Base-by-base conservation (phyloP, 2,329 filamentous ascomycete genomes). In the Talaromyces sp. region DNA sequence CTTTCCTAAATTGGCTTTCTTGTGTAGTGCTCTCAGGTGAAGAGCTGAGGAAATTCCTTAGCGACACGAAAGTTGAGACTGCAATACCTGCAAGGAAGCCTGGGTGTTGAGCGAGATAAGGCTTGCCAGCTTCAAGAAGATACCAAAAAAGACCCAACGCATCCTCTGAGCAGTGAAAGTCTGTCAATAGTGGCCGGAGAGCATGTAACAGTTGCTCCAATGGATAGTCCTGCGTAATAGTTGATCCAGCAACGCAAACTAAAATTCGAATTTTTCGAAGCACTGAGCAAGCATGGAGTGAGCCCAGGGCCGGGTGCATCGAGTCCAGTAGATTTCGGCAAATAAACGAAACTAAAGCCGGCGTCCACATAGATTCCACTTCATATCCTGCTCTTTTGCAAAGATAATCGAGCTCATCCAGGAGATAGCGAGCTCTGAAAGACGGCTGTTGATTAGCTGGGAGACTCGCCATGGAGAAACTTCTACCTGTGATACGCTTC, bases 111-210 rank as follows among this genome's bases (percentile, higher is more conserved):
- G 73, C 75, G 4, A 99, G 79, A 70, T 93, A 87, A 5, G 76
- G 67, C 17, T 78, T 77, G 8, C 93, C 92, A 56, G 83, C 82
- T 6, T 84, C 79, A 14, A 97, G 80, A 1, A 99, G 81, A 73
- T 96, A 97, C 72, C 91, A 89, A 62, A 90, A 86, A 35, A 99
- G 84, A 0, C 92, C 93, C 51, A 97, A 81, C 1, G 90, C 88
- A 76, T 99, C 94, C 69, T 96, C 91, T 10, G 92, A 90, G 73
- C 93, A 97, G 69, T 95, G 89, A 0, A 88, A 83, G 66, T 97
- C 88, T 1, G 88, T 88, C 6, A 97, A 79, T 65, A 92, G 95
- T 0, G 87, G 86, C 10, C 89, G 83, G 21, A 96, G 80, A 1
- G 89, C 88, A 67, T 92, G 90, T 1, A 99, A 80, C 0, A 96